Conservation (phyloP, 1,284 basidiomycete genomes). For the Tylopilus sp. region DNA sequence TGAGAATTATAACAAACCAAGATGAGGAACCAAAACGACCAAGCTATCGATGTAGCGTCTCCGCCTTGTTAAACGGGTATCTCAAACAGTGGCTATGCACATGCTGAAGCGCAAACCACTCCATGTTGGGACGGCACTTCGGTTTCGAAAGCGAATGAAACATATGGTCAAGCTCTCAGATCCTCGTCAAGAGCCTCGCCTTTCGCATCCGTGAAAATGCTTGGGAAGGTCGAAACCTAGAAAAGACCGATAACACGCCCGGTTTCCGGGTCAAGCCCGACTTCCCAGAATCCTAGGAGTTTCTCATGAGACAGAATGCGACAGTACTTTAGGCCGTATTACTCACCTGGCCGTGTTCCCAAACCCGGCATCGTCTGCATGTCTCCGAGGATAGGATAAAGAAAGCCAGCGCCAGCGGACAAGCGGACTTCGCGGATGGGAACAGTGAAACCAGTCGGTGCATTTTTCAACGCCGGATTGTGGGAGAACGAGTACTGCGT, state of each 20-base stretch:
- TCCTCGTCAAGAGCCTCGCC: neutral
- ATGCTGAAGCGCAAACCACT: constrained; percentile 42
- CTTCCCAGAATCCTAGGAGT: constrained; percentile 72
- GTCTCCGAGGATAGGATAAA: constrained; percentile 91
- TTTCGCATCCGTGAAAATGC: constrained; percentile 32
- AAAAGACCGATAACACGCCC: constrained; percentile 74
- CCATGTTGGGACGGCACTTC: constrained; percentile 37
- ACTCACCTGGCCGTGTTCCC: constrained; percentile 80
- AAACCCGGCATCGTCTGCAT: constrained; percentile 99
- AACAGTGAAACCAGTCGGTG: constrained; percentile 86
- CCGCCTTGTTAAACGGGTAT: constrained; percentile 13
- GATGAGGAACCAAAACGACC: neutral
- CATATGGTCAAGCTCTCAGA: constrained; percentile 18
- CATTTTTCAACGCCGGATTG: constrained; percentile 87
- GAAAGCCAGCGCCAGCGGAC: constrained; percentile 91
- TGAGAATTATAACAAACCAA: neutral
- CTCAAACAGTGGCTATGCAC: constrained; percentile 20
- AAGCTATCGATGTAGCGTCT: neutral
- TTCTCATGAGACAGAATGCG: constrained; percentile 16
- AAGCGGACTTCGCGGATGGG: constrained; percentile 88
- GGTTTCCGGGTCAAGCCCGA: constrained; percentile 69
- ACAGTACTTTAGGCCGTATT: neutral
- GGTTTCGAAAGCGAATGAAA: constrained; percentile 7
- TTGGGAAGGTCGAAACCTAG: constrained; percentile 35
- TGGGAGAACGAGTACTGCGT: constrained; percentile 96